These are phyloP conservation scores for Chrysoporthe cubensis DNA, from an alignment of 2,329 filamentous ascomycete species.

Conservation along the genomic window DNA sequence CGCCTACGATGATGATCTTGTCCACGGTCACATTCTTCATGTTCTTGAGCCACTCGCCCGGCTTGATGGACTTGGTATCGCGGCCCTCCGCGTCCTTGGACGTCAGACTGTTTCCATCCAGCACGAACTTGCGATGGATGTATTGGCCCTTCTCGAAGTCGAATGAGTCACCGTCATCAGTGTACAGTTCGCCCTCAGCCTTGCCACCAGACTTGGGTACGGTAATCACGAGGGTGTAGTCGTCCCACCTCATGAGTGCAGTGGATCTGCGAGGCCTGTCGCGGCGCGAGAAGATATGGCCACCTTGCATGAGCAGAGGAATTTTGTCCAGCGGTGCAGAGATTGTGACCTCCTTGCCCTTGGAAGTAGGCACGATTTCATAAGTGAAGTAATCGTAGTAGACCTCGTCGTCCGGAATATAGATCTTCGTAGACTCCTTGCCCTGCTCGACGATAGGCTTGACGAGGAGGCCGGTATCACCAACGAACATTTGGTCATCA, in stretches of 20 bases:
- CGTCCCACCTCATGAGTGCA: conserved; percentile 89
- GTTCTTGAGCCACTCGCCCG: conserved; percentile 74
- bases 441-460: conserved; percentile 87
- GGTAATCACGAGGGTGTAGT: conserved; percentile 86
- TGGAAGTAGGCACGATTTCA: conserved; percentile 68
- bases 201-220: conserved; percentile 66
- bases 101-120: conserved; percentile 63
- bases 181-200: conserved; percentile 80
- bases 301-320: conserved; percentile 88
- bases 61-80: conserved; percentile 60
- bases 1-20: conserved; percentile 82
- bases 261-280: conserved; percentile 85
- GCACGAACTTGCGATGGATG: conserved; percentile 81
- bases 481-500: conserved; percentile 93
- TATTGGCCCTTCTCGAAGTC: conserved; percentile 85
- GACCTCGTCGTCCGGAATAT: conserved; percentile 83
- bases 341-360: conserved; percentile 71
- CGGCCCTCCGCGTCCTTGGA: conserved; percentile 69
- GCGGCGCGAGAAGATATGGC: conserved; percentile 87
- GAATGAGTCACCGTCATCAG: conserved; percentile 93
- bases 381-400: conserved; percentile 98
- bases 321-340: conserved; percentile 82
- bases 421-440: conserved; percentile 74
- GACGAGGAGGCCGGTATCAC: conserved; percentile 83
- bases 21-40: conserved; percentile 82